phyloP scores from a whole-genome alignment of 2,329 filamentous ascomycete species.

The Xylariaceae sp. region DNA sequence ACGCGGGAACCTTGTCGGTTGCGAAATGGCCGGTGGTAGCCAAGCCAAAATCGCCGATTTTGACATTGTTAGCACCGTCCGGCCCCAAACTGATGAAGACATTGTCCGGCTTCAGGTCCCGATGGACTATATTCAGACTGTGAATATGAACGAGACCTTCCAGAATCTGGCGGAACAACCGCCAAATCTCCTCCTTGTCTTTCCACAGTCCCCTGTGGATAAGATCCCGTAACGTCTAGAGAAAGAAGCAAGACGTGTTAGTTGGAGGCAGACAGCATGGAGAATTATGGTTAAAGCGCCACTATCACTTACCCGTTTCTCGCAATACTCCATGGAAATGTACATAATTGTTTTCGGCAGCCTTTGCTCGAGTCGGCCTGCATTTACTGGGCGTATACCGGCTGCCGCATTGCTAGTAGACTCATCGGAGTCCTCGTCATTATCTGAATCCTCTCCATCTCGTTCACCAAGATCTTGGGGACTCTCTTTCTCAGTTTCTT shows the following conservation, averaged over 20 bases:
- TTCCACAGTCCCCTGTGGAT: slow-evolving; percentile 71
- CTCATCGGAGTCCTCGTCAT: slow-evolving; percentile 37
- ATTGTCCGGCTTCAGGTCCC: slow-evolving; percentile 95
- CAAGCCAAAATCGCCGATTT: slow-evolving; percentile 93
- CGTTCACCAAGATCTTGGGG: neutral
- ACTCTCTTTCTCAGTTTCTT: too few relatives aligned
- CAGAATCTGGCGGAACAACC: slow-evolving; percentile 82
- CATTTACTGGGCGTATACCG: slow-evolving; percentile 24
- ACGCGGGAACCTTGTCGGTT: slow-evolving; percentile 46
- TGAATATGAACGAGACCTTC: slow-evolving; percentile 91
- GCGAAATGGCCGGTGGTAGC: slow-evolving; percentile 82
- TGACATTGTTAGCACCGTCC: slow-evolving; percentile 80
- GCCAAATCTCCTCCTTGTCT: slow-evolving; percentile 76
- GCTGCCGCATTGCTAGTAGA: slow-evolving; percentile 18
- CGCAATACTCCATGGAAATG: slow-evolving; percentile 99
- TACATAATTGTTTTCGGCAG: slow-evolving; percentile 72
- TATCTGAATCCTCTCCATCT: slow-evolving; percentile 28
- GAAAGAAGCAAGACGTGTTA: neutral
- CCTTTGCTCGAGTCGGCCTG: slow-evolving; percentile 38
- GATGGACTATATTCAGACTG: slow-evolving; percentile 83
- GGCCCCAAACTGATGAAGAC: slow-evolving; percentile 70
- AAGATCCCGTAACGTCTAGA: slow-evolving; percentile 75
- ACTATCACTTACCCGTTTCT: slow-evolving; percentile 61
- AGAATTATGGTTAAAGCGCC: neutral
- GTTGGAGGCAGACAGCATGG: neutral